Evolutionary conservation across 2,329 filamentous ascomycete genomes (phyloP), one percentile per base, ranked within the genome.

Genomic region (Cadophora sp.): DNA sequence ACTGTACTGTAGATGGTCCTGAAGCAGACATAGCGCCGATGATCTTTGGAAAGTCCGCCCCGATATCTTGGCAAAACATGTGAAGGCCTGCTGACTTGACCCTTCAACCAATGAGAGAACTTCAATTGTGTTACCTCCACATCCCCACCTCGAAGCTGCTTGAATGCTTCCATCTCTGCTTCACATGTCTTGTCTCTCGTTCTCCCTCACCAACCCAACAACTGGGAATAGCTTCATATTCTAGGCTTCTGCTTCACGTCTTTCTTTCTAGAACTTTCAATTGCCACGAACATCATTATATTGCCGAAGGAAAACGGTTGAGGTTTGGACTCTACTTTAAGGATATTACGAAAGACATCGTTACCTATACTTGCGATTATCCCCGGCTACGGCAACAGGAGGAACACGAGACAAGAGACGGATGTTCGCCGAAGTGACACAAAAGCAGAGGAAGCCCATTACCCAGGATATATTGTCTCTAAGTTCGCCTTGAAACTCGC

Each of bases 21-120:
- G 8, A 37, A 37, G 14, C 8, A 37, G 34, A 37, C 2, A 37
- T 37, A 37, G 34, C 34, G 34, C 34, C 14, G 34, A 12, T 37
- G 34, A 37, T 37, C 34, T 37, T 9, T 37, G 40, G 40, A 43
- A 9, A 43, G 5, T 16, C 19, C 40, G 40, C 40, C 37, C 58
- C 22, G 58, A 48, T 61, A 19, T 46, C 58, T 61, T 61, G 58
- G 59, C 37, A 62, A 11, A 48, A 46, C 59, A 62, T 62, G 59
- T 62, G 59, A 62, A 62, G 43, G 40, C 37, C 59, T 62, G 59
- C 40, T 62, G 59, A 60, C 58, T 60, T 43, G 37, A 6, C 58
- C 22, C 1, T 46, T 27, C 11, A 26, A 9, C 59, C 59, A 62
- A 62, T 62, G 26, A 48, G 59, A 31, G 59, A 14, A 6, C 56